A percentile compares a stretch with the other conserved stretches of the same genome.
These are phyloP conservation scores for Phytophthora foliorum DNA, from an alignment of 352 stramenopile species.

Conservation along the genomic window DNA sequence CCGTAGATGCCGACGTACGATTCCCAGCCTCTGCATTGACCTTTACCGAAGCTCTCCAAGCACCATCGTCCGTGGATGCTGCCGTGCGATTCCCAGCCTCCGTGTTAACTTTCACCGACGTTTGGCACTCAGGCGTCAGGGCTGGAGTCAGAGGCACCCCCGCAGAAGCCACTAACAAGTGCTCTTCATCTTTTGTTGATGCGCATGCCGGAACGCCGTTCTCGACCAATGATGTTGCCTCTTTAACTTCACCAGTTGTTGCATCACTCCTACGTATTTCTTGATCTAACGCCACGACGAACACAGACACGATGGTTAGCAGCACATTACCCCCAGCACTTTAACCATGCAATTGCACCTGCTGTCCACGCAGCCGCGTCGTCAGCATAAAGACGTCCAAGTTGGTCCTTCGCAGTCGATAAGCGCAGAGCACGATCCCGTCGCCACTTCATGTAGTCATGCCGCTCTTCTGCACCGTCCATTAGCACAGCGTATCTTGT, in stretches of 20 bases:
- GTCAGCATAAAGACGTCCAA: conserved; percentile 36
- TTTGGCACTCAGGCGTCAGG: conserved; percentile 8
- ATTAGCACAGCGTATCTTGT: conserved; percentile 52
- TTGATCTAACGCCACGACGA: conserved; percentile 13
- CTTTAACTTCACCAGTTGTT: conserved; percentile 4
- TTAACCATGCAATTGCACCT: conserved; percentile 33
- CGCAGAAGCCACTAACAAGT: background rate
- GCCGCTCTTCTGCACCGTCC: conserved; percentile 44
- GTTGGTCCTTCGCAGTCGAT: conserved; percentile 41
- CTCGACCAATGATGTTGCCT: background rate
- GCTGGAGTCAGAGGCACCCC: background rate
- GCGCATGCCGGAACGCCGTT: background rate
- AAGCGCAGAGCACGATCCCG: conserved; percentile 57
- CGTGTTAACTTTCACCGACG: conserved; percentile 23
- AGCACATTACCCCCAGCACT: background rate
- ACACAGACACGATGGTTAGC: conserved; percentile 1
- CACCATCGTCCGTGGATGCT: background rate
- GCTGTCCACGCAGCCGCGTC: conserved; percentile 42
- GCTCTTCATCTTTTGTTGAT: background rate
- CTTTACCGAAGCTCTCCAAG: conserved; percentile 9
- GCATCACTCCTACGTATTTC: conserved; percentile 6
- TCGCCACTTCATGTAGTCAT: conserved; percentile 70
- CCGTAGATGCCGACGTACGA: background rate
- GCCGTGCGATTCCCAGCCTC: conserved; percentile 4
- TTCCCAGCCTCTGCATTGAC: conserved; percentile 17